Conservation (phyloP, 305 asterid species). For the Vinca major region DNA sequence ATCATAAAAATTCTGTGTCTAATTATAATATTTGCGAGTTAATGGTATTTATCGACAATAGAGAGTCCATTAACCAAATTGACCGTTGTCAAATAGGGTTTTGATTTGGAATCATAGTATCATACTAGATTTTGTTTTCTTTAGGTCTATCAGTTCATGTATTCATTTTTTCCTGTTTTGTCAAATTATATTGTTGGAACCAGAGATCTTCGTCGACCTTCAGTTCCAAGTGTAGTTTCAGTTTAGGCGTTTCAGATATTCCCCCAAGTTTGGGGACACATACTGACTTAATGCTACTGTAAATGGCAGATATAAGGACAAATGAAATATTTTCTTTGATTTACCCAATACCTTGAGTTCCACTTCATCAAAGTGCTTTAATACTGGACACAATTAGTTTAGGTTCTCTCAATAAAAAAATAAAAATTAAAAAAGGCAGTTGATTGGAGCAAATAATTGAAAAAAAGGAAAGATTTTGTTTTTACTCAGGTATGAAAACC, state of each 20-base stretch:
- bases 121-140: background rate
- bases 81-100: background rate
- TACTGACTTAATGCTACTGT: background rate
- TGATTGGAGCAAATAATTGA: too few species aligned
- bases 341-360: background rate
- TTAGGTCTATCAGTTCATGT: background rate
- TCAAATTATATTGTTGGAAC: background rate
- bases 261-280: background rate
- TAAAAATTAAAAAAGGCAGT: too few species aligned
- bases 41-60: background rate
- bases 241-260: background rate
- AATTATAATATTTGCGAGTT: background rate
- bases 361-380: background rate
- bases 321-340: background rate
- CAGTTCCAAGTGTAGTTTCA: background rate
- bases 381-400: too few species aligned
- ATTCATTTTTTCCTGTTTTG: background rate
- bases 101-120: background rate
- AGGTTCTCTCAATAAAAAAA: too few species aligned
- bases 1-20: too few species aligned
- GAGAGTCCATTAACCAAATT: background rate
- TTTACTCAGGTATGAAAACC: too few species aligned
- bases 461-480: too few species aligned
- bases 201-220: background rate
- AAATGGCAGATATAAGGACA: background rate